phyloP scores from a whole-genome alignment of 179 eudicot species.

The Silene coronaria region DNA sequence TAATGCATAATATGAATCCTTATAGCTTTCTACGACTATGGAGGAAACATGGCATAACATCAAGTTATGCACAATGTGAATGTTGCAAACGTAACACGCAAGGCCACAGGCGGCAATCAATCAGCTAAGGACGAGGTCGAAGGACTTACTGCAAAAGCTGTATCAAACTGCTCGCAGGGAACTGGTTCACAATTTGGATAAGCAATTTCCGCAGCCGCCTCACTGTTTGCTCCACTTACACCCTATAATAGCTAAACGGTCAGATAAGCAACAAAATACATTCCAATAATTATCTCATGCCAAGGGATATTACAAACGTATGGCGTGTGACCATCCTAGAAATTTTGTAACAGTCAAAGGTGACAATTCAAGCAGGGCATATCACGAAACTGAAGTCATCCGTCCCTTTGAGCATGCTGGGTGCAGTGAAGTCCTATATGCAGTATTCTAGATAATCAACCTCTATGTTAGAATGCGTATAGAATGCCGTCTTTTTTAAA shows the following conservation, averaged over 20 bases:
- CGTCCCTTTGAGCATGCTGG: neutral
- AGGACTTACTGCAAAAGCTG: conserved; percentile 65
- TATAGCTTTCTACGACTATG: neutral
- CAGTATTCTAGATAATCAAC: too few relatives aligned
- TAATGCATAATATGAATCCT: neutral
- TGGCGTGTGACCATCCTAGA: neutral
- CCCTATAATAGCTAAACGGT: conserved; percentile 38
- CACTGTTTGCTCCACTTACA: conserved; percentile 81
- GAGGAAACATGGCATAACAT: neutral
- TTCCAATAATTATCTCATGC: neutral
- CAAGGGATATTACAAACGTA: neutral
- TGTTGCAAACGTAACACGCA: conserved; percentile 9
- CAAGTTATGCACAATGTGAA: neutral
- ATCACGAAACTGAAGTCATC: neutral
- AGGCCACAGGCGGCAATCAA: neutral
- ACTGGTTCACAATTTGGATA: conserved; percentile 85
- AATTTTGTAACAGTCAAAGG: neutral
- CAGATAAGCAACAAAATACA: neutral
- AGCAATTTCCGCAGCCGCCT: conserved; percentile 78
- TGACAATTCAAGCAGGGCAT: neutral
- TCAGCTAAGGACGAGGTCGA: neutral
- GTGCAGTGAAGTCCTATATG: too few relatives aligned
- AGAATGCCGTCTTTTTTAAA: too few relatives aligned
- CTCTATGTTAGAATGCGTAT: too few relatives aligned
- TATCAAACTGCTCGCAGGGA: conserved; percentile 89